Conservation (phyloP, 108 stramenopile genomes). For the Bacterosira constricta region DNA sequence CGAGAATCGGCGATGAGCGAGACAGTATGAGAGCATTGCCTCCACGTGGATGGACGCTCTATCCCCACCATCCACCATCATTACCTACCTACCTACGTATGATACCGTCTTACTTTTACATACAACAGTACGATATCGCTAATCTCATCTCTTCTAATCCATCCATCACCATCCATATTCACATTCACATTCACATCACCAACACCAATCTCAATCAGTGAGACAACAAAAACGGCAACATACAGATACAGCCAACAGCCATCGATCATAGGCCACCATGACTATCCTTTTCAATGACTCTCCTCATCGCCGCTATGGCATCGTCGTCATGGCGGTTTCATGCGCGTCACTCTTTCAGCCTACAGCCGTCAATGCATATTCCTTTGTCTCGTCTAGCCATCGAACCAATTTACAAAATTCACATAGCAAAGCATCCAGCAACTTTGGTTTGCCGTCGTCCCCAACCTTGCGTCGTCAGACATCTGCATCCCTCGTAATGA, state of each 20-base stretch:
- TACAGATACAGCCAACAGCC: background rate
- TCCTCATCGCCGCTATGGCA: background rate
- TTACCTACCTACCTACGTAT: no score
- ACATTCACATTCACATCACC: background rate
- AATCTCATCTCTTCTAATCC: no score
- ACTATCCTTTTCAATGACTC: background rate
- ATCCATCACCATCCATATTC: no score
- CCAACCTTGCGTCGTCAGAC: background rate
- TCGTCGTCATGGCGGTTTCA: background rate
- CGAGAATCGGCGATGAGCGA: no score
- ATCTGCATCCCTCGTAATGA: slow-evolving; percentile 16
- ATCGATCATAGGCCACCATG: slow-evolving; percentile 1
- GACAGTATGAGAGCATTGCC: no score
- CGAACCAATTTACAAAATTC: background rate
- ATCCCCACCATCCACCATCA: no score
- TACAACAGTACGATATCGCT: no score
- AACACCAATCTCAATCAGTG: background rate
- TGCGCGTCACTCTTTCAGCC: background rate
- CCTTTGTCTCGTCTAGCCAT: slow-evolving; percentile 17
- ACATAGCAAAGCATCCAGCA: background rate
- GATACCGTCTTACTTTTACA: no score
- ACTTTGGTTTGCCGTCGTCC: background rate
- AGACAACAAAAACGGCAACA: background rate
- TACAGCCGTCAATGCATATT: slow-evolving; percentile 15
- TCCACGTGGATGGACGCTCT: no score